Evolutionary conservation across 805 yeast species (phyloP), one percentile per base, ranked within the genome.

Genomic region (Metschnikowia cerradonensis): DNA sequence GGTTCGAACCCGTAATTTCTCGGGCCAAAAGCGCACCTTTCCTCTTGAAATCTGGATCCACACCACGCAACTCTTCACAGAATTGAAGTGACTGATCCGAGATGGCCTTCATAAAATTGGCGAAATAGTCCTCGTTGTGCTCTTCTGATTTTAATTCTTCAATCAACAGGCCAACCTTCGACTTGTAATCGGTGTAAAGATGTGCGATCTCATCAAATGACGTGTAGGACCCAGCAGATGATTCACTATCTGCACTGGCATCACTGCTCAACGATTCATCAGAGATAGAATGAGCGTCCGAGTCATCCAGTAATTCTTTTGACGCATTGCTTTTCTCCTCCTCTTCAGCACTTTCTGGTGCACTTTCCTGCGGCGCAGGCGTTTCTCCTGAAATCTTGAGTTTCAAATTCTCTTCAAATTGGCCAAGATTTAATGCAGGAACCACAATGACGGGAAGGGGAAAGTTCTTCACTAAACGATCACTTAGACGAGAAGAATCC

Each of bases 361-460:
- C 26, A 20, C 17, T 23, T 13, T 22, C 39, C 32, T 14, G 11
- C 34, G 22, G 15, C 14, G 19, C 26, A 8, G 39, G 30, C 11
- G 23, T 6, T 14, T 36, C 41, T 33, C 40, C 42, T 3, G 56
- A 64, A 52, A 69, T 54, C 61, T 67, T 62, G 14, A 65, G 67
- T 48, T 76, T 75, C 35, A 82, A 59, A 11, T 67, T 59, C 3
- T 55, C 52, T 60, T 83, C 87, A 65, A 79, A 83, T n/a, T 65
- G 55, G 41, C 71, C 70, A 81, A 81, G 75, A 50, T 82, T 81
- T 54, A 71, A 63, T 2, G 87, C 82, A 1, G 90, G 87, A 0
- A 81, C 84, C 45, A 84, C 78, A 22, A 85, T 74, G n/a, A 82
- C 78, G 0, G 91, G 90, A 14, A 84, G 75, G 3, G 84, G 82